Conservation (phyloP, 495 filamentous ascomycete genomes). For the Lophiotrema nucula region DNA sequence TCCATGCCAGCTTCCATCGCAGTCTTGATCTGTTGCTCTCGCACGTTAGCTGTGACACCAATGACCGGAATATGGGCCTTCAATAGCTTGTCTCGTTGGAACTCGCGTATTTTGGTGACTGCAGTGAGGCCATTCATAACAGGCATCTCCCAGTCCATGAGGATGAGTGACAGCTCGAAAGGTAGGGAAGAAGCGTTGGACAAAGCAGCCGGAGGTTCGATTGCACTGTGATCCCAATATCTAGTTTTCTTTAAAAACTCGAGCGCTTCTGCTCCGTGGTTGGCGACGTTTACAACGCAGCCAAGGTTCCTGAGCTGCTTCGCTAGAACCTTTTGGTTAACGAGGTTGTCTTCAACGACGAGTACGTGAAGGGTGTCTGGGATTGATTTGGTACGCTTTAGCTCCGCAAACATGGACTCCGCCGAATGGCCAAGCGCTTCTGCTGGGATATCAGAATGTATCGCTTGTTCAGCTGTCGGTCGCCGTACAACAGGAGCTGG, state of each 20-base stretch:
- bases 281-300: constrained; percentile 37
- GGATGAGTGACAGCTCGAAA: constrained; percentile 25
- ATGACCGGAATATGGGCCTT: constrained; percentile 32
- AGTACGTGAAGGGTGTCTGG: constrained; percentile 22
- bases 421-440: background rate
- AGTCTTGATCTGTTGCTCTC: constrained; percentile 33
- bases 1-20: constrained; percentile 40
- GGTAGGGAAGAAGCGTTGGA: background rate
- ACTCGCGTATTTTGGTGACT: constrained; percentile 30
- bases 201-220: background rate
- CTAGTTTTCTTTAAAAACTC: constrained; percentile 26
- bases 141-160: constrained; percentile 45
- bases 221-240: constrained; percentile 10
- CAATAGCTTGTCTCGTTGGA: constrained; percentile 27
- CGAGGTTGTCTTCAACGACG: constrained; percentile 40
- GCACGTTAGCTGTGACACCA: constrained; percentile 39
- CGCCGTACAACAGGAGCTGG: background rate
- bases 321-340: constrained; percentile 40
- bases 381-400: background rate
- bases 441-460: background rate
- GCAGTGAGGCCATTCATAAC: constrained; percentile 38
- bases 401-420: background rate
- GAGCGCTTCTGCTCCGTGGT: constrained; percentile 40
- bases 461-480: background rate
- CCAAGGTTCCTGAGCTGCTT: constrained; percentile 34